phyloP scores from a whole-genome alignment of 106 monocot genomes.

The Acorus calamus region DNA sequence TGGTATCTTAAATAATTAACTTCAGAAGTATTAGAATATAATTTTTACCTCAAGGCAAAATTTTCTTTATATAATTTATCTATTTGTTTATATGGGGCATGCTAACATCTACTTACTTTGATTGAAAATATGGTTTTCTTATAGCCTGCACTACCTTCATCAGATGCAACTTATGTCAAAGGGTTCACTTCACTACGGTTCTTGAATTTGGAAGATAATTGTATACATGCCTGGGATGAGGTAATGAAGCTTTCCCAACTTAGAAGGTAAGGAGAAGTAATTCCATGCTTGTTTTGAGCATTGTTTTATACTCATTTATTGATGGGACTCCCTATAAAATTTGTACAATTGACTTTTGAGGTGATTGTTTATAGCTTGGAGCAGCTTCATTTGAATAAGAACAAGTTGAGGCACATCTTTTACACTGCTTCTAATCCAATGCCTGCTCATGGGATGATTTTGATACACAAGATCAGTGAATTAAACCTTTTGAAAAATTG shows the following conservation, averaged over 20 bases:
- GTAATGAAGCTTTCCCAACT: slow-evolving; percentile 68
- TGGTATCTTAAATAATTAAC: no score
- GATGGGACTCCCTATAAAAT: no score
- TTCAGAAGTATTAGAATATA: no score
- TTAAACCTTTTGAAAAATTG: slow-evolving; percentile 58
- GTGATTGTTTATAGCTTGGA: slow-evolving; percentile 50
- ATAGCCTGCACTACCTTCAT: slow-evolving; percentile 22
- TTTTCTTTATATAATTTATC: no score
- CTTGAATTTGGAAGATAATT: slow-evolving; percentile 83
- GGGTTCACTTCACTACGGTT: slow-evolving; percentile 55
- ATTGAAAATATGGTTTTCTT: slow-evolving; percentile 5
- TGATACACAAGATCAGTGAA: slow-evolving; percentile 6
- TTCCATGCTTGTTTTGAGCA: neutral
- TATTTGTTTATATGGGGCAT: neutral
- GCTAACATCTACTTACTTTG: neutral
- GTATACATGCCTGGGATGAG: slow-evolving; percentile 67
- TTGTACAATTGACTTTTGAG: neutral
- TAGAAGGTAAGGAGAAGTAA: slow-evolving; percentile 42
- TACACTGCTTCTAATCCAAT: slow-evolving; percentile 33
- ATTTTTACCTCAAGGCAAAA: no score
- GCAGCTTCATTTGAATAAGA: slow-evolving; percentile 88
- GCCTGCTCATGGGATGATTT: neutral
- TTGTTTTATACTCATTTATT: no score
- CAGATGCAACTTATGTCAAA: slow-evolving; percentile 17
- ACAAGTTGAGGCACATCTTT: slow-evolving; percentile 58